Percentiles rank a stretch among this genome's conserved stretches.
Conservation (phyloP, 441 rosid genomes). For the Flueggea neowawraea region DNA sequence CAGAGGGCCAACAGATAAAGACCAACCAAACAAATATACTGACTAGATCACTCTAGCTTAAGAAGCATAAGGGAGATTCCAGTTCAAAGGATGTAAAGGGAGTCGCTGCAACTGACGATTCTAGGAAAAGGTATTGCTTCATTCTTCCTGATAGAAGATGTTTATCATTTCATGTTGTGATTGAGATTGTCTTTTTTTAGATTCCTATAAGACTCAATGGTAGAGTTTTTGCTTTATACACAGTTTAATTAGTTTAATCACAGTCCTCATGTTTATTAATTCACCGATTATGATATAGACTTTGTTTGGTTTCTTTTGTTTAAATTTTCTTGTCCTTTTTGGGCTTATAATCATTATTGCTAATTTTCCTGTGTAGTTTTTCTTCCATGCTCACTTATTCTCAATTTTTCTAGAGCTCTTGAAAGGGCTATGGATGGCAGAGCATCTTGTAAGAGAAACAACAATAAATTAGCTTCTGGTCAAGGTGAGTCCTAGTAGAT, state of each 20-base stretch:
- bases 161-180: slow-evolving; percentile 4
- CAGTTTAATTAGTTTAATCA: no score
- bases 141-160: slow-evolving; percentile 4
- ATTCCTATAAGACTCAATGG: not conserved
- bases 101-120: slow-evolving; percentile 45
- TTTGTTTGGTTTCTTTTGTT: no score
- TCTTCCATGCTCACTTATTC: no score
- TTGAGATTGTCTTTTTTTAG: not conserved
- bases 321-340: no score
- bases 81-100: slow-evolving; percentile 57
- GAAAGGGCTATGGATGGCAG: slow-evolving; percentile 62
- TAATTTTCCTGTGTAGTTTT: no score
- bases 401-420: slow-evolving; percentile 51
- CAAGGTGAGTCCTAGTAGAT: slow-evolving; percentile 43
- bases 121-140: slow-evolving; percentile 72
- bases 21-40: slow-evolving; percentile 94
- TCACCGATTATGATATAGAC: no score
- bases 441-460: slow-evolving; percentile 66
- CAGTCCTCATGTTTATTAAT: no score
- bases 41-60: slow-evolving; percentile 80
- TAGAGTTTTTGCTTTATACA: not conserved
- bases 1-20: slow-evolving; percentile 77
- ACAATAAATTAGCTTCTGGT: slow-evolving; percentile 39
- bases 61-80: slow-evolving; percentile 66
- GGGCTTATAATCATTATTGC: no score